Base-by-base conservation (phyloP, 495 filamentous ascomycete species). In the Hyaloscypha variabilis region DNA sequence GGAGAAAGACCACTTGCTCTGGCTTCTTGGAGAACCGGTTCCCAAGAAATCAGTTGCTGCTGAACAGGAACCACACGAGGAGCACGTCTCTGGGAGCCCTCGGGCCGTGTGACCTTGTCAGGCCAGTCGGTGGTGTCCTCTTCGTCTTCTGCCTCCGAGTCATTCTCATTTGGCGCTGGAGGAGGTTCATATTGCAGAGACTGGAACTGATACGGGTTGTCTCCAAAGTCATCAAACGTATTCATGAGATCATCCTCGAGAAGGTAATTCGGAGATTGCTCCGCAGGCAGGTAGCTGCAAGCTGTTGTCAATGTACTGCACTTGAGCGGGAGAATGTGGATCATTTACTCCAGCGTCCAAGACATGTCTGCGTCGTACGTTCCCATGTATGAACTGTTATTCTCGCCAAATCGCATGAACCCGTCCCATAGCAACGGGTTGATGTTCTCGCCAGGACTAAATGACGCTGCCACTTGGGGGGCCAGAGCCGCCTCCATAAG, bases 401-500 rank as follows among this genome's bases (percentile, higher is more conserved):
- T 70, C 24, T 67, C 63, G 11, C 64, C 61, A 52, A 64, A 60
- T 42, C 29, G 17, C 68, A 70, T 67, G 50, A 67, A 70, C 25
- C 64, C 68, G 36, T 62, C 60, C 68, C 68, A 70, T 39, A 64
- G 31, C 8, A 42, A 58, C 2, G 68, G 68, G n/a, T 64, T 65
- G 23, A 61, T 62, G 31, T 67, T 67, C 24, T 67, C 61, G 2
- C 36, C 39, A 39, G 64, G 64, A 13, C 56, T 54, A 25, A 70
- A 70, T n/a, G 64, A 6, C 17, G 23, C 56, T 25, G 24, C 28
- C 17, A 58, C 50, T 36, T 54, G 67, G 10, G 68, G 68, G 3
- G 64, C 65, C n/a, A 70, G 46, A 8, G 68, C 68, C 11, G 64
- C 68, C 54, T 70, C 64, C 68, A 70, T 70, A 6, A 70, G 68